Evolutionary conservation across 2,329 filamentous ascomycete genomes (phyloP).

Genomic region (Xylariales sp.): DNA sequence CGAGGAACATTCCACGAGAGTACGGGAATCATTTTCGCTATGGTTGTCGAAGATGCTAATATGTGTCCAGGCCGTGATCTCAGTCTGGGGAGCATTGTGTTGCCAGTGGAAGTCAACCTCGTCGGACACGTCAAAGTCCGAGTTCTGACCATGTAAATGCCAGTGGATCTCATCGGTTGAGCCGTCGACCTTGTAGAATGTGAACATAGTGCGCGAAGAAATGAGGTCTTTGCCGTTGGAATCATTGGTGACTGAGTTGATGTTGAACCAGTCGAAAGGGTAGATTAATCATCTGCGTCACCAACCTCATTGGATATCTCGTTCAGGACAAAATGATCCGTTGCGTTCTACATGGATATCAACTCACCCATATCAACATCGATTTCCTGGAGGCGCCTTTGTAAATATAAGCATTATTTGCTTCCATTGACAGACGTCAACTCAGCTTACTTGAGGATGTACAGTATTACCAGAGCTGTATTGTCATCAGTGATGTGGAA

Average conservation of each 20-base stretch:
- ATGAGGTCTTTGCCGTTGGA: slow-evolving; percentile 32
- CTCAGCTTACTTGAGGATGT: slow-evolving; percentile 16
- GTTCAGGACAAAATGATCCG: slow-evolving; percentile 12
- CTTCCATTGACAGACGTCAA: slow-evolving; percentile 16
- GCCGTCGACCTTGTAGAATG: slow-evolving; percentile 23
- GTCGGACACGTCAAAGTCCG: slow-evolving; percentile 27
- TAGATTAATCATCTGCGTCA: slow-evolving; percentile 15
- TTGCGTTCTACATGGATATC: slow-evolving; percentile 18
- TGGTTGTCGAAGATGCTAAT: slow-evolving; percentile 35
- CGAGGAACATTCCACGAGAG: slow-evolving; percentile 40
- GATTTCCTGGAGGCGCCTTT: slow-evolving; percentile 18
- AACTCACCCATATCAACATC: slow-evolving; percentile 17
- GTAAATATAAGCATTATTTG: slow-evolving; percentile 14
- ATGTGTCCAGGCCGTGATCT: slow-evolving; percentile 14
- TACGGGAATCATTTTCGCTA: slow-evolving; percentile 19
- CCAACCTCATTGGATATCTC: slow-evolving; percentile 13
- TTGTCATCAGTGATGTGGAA: slow-evolving; percentile 16
- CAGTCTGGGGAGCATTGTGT: slow-evolving; percentile 31
- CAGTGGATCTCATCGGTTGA: slow-evolving; percentile 28
- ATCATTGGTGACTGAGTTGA: slow-evolving; percentile 32
- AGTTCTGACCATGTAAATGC: slow-evolving; percentile 29
- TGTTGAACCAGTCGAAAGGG: slow-evolving; percentile 33
- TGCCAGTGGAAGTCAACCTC: slow-evolving; percentile 35
- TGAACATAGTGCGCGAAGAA: slow-evolving; percentile 28
- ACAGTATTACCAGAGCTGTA: slow-evolving; percentile 16